Evolutionary conservation across 1,139 yeast species (phyloP).

Genomic region (Suhomyces taliae): DNA sequence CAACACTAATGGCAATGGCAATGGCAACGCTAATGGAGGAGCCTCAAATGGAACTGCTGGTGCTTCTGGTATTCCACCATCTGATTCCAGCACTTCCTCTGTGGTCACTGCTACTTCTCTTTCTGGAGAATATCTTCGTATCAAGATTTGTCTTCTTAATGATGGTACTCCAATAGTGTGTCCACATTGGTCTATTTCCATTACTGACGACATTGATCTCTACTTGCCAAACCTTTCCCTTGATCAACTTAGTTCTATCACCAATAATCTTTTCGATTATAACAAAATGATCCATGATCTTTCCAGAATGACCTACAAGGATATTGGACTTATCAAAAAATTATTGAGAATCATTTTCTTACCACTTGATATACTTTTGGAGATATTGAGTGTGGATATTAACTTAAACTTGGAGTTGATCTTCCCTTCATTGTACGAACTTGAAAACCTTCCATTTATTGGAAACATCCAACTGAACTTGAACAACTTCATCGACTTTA

Average conservation of each 20-base stretch:
- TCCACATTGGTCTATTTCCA: constrained; percentile 64
- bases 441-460: constrained; percentile 54
- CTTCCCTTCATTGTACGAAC: constrained; percentile 75
- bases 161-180: constrained; percentile 89
- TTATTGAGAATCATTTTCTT: constrained; percentile 48
- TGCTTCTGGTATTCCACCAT: constrained; percentile 11
- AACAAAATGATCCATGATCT: constrained; percentile 43
- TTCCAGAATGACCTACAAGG: constrained; percentile 37
- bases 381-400: constrained; percentile 53
- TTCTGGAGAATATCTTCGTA: constrained; percentile 73
- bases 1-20: constrained; percentile 11
- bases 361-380: constrained; percentile 64
- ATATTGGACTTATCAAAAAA: constrained; percentile 39
- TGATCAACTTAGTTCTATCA: constrained; percentile 43
- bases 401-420: constrained; percentile 77
- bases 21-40: constrained; percentile 3
- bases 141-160: constrained; percentile 68
- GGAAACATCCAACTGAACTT: constrained; percentile 49
- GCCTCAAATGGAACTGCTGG: constrained; percentile 6
- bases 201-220: constrained; percentile 57
- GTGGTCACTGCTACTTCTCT: constrained; percentile 92
- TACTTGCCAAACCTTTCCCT: constrained; percentile 45
- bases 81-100: constrained; percentile 41
- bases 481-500: constrained; percentile 73
- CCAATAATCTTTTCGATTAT: constrained; percentile 45